Evolutionary conservation across 495 filamentous ascomycete genomes (phyloP).

Genomic region (Penicillium salamii): DNA sequence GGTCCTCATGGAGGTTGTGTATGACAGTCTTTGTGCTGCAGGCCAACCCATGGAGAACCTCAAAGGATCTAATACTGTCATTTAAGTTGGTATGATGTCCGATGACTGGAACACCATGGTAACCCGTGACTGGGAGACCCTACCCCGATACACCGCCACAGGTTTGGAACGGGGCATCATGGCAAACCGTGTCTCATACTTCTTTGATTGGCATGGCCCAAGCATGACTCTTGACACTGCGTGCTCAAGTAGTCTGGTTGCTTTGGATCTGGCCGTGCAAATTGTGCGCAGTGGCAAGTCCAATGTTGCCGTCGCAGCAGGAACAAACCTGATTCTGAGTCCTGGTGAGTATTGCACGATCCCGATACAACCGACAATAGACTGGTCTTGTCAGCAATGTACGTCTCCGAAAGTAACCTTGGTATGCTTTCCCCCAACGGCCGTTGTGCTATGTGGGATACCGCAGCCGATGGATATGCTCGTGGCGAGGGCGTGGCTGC

Average conservation of each 20-base stretch:
- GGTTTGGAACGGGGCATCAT: conserved; percentile 40
- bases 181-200: conserved; percentile 49
- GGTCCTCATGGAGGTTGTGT: conserved; percentile 52
- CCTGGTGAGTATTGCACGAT: conserved; percentile 1
- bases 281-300: conserved; percentile 32
- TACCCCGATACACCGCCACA: conserved; percentile 41
- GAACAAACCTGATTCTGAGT: conserved; percentile 27
- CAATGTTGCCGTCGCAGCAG: conserved; percentile 24
- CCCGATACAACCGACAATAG: background rate
- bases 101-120: conserved; percentile 40
- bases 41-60: conserved; percentile 34
- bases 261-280: conserved; percentile 31
- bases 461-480: conserved; percentile 36
- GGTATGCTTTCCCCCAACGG: conserved; percentile 24
- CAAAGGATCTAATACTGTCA: conserved; percentile 41
- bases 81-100: conserved; percentile 42
- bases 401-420: conserved; percentile 15
- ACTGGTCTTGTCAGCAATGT: background rate
- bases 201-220: conserved; percentile 50
- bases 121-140: conserved; percentile 30
- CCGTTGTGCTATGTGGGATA: conserved; percentile 34
- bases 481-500: conserved; percentile 38
- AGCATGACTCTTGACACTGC: conserved; percentile 53
- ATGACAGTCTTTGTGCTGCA: conserved; percentile 53
- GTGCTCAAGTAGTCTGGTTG: conserved; percentile 47